A percentile compares a stretch with the other conserved stretches of the same genome.
Evolutionary conservation across 371 early-diverging fungal species (phyloP).

Genomic region (Mucor plumbeus): DNA sequence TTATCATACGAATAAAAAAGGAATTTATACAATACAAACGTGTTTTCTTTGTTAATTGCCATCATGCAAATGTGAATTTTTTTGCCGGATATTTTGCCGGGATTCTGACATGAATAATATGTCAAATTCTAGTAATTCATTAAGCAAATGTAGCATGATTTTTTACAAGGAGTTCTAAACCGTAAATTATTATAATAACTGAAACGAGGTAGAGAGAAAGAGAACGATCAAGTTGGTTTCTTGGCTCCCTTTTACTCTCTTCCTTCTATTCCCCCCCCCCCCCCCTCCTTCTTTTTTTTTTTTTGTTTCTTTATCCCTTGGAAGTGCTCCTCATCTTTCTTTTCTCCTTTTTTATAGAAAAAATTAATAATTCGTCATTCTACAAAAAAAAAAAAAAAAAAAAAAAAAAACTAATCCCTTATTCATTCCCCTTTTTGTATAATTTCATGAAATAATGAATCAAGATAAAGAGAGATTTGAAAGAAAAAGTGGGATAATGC

Average conservation of each 20-base stretch:
- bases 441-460: background rate
- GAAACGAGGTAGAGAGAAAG: background rate
- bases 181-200: background rate
- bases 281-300: constrained; percentile 6
- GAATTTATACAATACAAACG: background rate
- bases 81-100: background rate
- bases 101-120: background rate
- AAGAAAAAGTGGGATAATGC: background rate
- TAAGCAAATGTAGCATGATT: background rate
- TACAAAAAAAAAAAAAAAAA: background rate
- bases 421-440: constrained; percentile 1
- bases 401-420: constrained; percentile 2
- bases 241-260: background rate
- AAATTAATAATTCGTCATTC: constrained; percentile 6
- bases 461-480: background rate
- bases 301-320: background rate
- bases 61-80: background rate
- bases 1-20: constrained; percentile 5
- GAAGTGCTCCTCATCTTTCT: background rate
- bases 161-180: background rate
- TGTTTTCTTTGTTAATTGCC: background rate
- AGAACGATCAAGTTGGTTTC: constrained; percentile 1
- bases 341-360: background rate
- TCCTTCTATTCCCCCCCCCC: background rate
- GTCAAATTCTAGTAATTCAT: background rate